phyloP scores from a whole-genome alignment of 805 yeast genomes.

The Metschnikowia continentalis region DNA sequence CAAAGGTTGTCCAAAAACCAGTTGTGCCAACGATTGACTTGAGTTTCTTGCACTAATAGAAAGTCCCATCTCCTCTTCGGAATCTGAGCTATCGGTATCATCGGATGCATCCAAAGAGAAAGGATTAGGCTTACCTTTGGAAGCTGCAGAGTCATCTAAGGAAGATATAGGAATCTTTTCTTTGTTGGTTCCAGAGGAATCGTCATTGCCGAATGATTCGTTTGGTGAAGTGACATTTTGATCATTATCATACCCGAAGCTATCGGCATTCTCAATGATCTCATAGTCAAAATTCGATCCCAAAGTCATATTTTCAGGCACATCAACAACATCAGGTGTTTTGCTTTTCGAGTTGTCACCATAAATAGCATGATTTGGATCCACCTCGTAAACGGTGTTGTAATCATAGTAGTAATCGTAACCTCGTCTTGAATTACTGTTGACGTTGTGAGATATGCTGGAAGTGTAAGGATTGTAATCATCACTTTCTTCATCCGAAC shows the following conservation, averaged over 20 bases:
- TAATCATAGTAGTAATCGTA: constrained; percentile 77
- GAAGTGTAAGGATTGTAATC: constrained; percentile 48
- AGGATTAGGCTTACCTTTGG: constrained; percentile 7
- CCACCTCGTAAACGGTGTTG: constrained; percentile 66
- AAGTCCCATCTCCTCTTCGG: constrained; percentile 32
- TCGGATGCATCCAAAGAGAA: constrained; percentile 12
- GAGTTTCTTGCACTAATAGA: constrained; percentile 37
- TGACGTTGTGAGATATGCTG: constrained; percentile 67
- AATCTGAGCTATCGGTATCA: constrained; percentile 19
- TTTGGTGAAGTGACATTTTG: constrained; percentile 14
- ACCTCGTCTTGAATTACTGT: constrained; percentile 58
- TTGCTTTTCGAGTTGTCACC: constrained; percentile 26
- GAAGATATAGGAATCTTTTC: constrained; percentile 19
- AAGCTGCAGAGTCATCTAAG: constrained; percentile 16
- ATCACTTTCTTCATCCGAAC: constrained; percentile 60
- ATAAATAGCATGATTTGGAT: constrained; percentile 39
- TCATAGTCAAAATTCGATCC: constrained; percentile 40
- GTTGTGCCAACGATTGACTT: constrained; percentile 42
- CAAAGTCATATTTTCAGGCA: constrained; percentile 42
- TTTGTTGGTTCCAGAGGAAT: background rate
- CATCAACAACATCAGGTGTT: constrained; percentile 41
- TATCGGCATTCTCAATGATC: constrained; percentile 26
- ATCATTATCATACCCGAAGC: constrained; percentile 9
- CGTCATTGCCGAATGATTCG: background rate
- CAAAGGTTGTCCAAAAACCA: constrained; percentile 28